These are phyloP conservation scores for Pichia exigua DNA, from an alignment of 805 yeast genomes.

Conservation along the genomic window DNA sequence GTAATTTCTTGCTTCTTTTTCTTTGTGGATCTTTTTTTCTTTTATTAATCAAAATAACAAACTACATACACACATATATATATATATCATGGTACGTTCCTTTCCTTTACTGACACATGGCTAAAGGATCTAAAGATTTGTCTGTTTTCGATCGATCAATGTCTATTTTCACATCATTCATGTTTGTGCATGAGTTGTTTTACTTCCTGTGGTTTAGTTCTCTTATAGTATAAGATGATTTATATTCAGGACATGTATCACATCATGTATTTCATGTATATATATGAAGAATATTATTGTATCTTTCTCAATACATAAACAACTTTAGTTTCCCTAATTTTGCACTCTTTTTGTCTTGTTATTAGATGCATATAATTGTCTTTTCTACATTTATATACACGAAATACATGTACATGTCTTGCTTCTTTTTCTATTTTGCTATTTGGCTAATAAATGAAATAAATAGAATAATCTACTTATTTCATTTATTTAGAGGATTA, in stretches of 20 bases:
- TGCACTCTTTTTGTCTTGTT: background rate
- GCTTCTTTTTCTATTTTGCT: conserved; percentile 5
- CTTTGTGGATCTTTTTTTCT: background rate
- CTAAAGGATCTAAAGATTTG: conserved; percentile 29
- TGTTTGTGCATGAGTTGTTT: background rate
- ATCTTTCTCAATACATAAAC: background rate
- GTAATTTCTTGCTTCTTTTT: background rate
- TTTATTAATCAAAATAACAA: background rate
- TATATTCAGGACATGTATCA: background rate
- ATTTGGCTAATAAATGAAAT: background rate
- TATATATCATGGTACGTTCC: conserved; percentile 21
- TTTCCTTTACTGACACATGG: conserved; percentile 8
- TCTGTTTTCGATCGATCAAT: conserved; percentile 8
- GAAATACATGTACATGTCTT: conserved; percentile 8
- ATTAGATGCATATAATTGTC: background rate
- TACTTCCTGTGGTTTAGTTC: conserved; percentile 1
- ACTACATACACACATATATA: conserved; percentile 2
- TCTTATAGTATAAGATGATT: background rate
- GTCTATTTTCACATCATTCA: background rate
- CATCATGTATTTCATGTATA: background rate
- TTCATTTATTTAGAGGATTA: conserved; percentile 17
- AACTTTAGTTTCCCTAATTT: background rate
- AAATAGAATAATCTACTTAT: background rate
- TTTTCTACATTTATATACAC: background rate
- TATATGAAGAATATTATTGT: background rate